Percentiles rank a stretch among this genome's conserved stretches.
Conservation (phyloP, 768 basidiomycete species). For the Hygrophoropsis aurantiaca region DNA sequence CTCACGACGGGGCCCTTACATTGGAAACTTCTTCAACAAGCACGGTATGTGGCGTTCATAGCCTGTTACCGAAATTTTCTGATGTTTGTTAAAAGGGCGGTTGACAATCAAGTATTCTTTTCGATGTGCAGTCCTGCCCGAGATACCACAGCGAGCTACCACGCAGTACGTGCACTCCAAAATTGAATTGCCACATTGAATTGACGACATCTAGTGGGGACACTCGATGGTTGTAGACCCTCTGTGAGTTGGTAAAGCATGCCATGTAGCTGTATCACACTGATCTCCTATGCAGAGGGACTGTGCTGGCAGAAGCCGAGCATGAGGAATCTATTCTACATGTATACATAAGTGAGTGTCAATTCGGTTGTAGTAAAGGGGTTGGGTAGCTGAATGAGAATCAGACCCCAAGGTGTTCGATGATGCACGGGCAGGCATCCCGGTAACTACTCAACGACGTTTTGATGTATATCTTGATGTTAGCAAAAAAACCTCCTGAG, state of each 20-base stretch:
- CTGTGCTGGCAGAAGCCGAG: conserved; percentile 68
- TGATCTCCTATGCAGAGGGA: conserved; percentile 52
- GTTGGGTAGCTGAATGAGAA: too few species aligned
- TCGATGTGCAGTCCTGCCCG: conserved; percentile 96
- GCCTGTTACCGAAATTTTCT: not conserved
- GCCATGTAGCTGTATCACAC: not conserved
- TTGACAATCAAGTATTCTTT: conserved; percentile 96
- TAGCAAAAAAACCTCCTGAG: conserved; percentile 25
- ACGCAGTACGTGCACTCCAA: conserved; percentile 60
- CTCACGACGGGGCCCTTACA: conserved; percentile 92
- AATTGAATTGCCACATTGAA: not conserved
- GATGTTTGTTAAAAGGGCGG: conserved; percentile 59
- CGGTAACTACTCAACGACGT: conserved; percentile 87
- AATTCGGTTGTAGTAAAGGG: too few species aligned
- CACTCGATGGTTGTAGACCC: conserved; percentile 92
- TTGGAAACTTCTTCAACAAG: conserved; percentile 90
- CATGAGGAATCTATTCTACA: conserved; percentile 80
- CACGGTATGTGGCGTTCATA: conserved; percentile 51
- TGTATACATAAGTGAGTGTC: conserved; percentile 72
- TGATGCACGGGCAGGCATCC: conserved; percentile 78
- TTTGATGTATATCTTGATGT: conserved; percentile 93
- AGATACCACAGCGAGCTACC: conserved; percentile 77
- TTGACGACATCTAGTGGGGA: conserved; percentile 60
- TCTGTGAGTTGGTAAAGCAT: conserved; percentile 62
- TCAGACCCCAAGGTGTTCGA: conserved; percentile 63